phyloP scores from a whole-genome alignment of 2,329 filamentous ascomycete species.

The Remersonia thermophila region DNA sequence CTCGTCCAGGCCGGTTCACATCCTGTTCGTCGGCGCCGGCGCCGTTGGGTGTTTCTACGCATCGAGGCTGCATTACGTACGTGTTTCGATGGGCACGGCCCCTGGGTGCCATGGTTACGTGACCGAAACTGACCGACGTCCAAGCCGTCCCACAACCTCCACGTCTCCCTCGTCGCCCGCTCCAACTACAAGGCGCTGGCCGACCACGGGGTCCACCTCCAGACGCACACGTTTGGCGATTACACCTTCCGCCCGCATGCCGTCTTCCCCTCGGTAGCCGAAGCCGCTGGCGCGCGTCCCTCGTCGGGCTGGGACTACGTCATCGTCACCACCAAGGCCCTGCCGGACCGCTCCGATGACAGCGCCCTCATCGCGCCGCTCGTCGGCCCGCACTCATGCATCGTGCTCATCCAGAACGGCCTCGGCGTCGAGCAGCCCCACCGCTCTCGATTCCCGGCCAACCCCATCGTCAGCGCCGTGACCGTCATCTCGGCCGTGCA shows the following conservation, averaged over 20 bases:
- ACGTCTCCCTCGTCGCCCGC: conserved; percentile 58
- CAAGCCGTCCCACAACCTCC: conserved; percentile 37
- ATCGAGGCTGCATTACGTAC: conserved; percentile 50
- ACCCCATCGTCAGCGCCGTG: conserved; percentile 53
- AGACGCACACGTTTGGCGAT: conserved; percentile 54
- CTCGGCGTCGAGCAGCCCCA: conserved; percentile 60
- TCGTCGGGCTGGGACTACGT: conserved; percentile 42
- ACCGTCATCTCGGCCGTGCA: conserved; percentile 60
- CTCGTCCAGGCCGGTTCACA: conserved; percentile 32
- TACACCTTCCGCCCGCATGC: conserved; percentile 51
- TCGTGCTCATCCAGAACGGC: conserved; percentile 60
- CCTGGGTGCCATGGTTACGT: too few relatives aligned
- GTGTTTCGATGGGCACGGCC: too few relatives aligned
- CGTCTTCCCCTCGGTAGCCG: conserved; percentile 48
- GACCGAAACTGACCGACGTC: too few relatives aligned
- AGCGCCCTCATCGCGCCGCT: conserved; percentile 49
- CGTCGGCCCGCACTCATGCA: conserved; percentile 39
- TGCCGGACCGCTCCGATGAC: conserved; percentile 52
- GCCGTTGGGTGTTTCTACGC: conserved; percentile 64
- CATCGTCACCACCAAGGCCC: conserved; percentile 57
- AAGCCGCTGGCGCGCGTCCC: conserved; percentile 28
- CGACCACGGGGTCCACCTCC: conserved; percentile 47
- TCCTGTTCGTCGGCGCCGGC: conserved; percentile 58
- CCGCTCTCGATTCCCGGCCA: conserved; percentile 44
- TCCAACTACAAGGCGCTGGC: conserved; percentile 59